Percentiles rank a stretch among this genome's conserved stretches.
Evolutionary conservation across 345 rosid species (phyloP).

Genomic region (Moricandia arvensis): DNA sequence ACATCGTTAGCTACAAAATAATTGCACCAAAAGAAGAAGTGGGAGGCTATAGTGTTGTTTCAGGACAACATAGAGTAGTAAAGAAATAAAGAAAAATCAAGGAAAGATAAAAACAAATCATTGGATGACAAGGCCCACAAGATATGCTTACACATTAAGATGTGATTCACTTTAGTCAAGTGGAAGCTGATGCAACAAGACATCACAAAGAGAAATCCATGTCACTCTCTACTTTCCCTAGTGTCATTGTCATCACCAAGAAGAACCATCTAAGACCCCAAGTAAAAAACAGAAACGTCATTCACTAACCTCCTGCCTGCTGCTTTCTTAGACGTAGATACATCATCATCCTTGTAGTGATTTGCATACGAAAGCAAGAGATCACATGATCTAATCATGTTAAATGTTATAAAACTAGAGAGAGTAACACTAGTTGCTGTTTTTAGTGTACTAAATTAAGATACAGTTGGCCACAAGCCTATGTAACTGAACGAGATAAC

Average conservation of each 20-base stretch:
- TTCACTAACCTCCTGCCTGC: slow-evolving; percentile 21
- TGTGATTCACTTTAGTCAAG: slow-evolving; percentile 40
- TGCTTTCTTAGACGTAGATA: slow-evolving; percentile 34
- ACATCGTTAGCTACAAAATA: slow-evolving; percentile 28
- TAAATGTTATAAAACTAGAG: neutral
- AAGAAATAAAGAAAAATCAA: neutral
- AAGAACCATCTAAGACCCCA: slow-evolving; percentile 33
- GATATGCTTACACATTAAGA: slow-evolving; percentile 36
- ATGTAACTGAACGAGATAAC: slow-evolving; percentile 24
- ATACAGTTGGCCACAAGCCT: neutral
- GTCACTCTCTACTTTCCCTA: slow-evolving; percentile 46
- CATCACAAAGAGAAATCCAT: slow-evolving; percentile 39
- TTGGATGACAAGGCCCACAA: slow-evolving; percentile 36
- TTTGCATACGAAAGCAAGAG: slow-evolving; percentile 30
- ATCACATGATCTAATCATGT: slow-evolving; percentile 33
- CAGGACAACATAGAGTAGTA: slow-evolving; percentile 23
- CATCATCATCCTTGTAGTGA: slow-evolving; percentile 29
- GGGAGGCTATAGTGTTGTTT: slow-evolving; percentile 24
- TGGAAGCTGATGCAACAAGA: slow-evolving; percentile 43
- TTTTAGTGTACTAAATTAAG: slow-evolving; percentile 8
- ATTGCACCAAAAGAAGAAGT: slow-evolving; percentile 19
- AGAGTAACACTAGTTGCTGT: slow-evolving; percentile 19
- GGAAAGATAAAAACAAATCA: slow-evolving; percentile 32
- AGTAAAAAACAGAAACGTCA: slow-evolving; percentile 27
- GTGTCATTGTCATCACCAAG: slow-evolving; percentile 47